Evolutionary conservation across 169 alveolate genomes (phyloP).

Genomic region (Amoebophrya sp.): DNA sequence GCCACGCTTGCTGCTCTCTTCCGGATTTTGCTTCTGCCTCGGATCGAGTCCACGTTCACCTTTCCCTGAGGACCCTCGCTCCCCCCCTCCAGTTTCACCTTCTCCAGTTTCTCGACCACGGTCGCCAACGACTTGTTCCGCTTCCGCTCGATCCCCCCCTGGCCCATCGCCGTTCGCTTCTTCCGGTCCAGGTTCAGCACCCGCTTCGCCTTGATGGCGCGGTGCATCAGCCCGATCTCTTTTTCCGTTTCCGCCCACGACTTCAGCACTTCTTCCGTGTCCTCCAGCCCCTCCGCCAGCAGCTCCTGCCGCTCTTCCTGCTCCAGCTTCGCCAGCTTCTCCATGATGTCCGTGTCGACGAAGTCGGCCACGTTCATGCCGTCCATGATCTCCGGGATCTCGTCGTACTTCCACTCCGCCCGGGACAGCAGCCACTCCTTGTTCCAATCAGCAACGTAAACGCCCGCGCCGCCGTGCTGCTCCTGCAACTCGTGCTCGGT

Average conservation of each 20-base stretch:
- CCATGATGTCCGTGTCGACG: conserved; percentile 88
- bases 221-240: not conserved
- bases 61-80: no score
- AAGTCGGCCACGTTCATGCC: conserved; percentile 95
- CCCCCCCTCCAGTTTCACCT: not conserved
- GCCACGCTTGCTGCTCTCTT: conserved; percentile 24
- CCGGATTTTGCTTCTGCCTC: conserved; percentile 18
- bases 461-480: conserved; percentile 97
- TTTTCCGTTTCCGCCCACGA: conserved; percentile 3
- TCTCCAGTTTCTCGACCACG: conserved; percentile 25
- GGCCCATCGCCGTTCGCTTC: conserved; percentile 24
- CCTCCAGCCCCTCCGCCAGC: conserved; percentile 22
- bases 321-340: conserved; percentile 82
- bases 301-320: conserved; percentile 83
- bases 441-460: conserved; percentile 75
- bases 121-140: conserved; percentile 28
- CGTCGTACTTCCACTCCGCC: conserved; percentile 92
- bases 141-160: conserved; percentile 18
- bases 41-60: not conserved
- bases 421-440: conserved; percentile 61
- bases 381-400: conserved; percentile 89
- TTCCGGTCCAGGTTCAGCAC: not conserved
- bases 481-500: conserved; percentile 65
- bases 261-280: conserved; percentile 15
- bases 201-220: not conserved